Conservation (phyloP, 768 basidiomycete species). For the Lanmaoa rubissima region DNA sequence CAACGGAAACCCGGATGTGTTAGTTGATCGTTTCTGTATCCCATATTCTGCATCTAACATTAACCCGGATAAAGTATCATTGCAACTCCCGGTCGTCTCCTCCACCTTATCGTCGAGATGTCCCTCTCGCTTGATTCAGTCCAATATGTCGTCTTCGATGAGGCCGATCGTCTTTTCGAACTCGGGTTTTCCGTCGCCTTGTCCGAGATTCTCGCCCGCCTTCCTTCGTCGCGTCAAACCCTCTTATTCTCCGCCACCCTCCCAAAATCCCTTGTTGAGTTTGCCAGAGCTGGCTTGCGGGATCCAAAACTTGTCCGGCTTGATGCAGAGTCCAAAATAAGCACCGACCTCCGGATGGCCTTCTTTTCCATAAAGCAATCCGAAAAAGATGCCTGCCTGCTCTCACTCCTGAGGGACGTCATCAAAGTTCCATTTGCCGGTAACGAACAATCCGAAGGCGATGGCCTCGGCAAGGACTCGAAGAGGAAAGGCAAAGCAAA, state of each 20-base stretch:
- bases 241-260: conserved; percentile 95
- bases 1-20: conserved; percentile 93
- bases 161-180: conserved; percentile 97
- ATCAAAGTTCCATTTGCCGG: conserved; percentile 72
- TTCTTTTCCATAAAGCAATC: conserved; percentile 91
- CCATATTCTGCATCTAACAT: conserved; percentile 12
- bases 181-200: conserved; percentile 95
- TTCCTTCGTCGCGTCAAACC: conserved; percentile 85
- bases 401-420: conserved; percentile 81
- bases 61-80: conserved; percentile 64
- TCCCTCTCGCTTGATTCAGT: conserved; percentile 83
- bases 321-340: conserved; percentile 95
- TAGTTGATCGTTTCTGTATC: conserved; percentile 35
- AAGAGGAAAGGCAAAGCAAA: conserved; percentile 53
- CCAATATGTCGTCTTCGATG: conserved; percentile 93
- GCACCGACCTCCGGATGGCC: conserved; percentile 87
- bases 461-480: conserved; percentile 33
- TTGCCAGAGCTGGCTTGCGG: conserved; percentile 94
- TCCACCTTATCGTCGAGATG: conserved; percentile 98
- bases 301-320: conserved; percentile 95
- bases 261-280: conserved; percentile 93
- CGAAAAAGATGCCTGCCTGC: conserved; percentile 91
- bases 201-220: conserved; percentile 86
- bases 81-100: conserved; percentile 93
- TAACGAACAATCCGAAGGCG: conserved; percentile 20